Evolutionary conservation across 768 basidiomycete species (phyloP).

Genomic region (Hysterangium stoloniferum): DNA sequence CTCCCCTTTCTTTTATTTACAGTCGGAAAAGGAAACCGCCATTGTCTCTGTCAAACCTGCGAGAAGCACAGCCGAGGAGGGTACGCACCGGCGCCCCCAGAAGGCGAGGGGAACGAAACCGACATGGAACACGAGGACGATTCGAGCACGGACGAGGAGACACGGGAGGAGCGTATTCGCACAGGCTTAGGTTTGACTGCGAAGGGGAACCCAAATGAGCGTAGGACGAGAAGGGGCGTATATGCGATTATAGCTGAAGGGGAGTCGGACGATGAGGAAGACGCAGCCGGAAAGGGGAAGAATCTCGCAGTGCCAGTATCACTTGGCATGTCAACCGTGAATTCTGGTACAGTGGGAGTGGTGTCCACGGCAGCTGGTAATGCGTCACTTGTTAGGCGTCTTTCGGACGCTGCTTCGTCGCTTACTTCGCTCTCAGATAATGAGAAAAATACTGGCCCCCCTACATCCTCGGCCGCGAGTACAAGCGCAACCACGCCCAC

Average conservation of each 20-base stretch:
- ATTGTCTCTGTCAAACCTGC: slow-evolving; percentile 83
- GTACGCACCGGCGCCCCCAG: slow-evolving; percentile 43
- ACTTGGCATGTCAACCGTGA: neutral
- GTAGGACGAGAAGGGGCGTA: slow-evolving; percentile 74
- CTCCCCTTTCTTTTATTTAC: slow-evolving; percentile 15
- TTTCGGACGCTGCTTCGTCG: slow-evolving; percentile 6
- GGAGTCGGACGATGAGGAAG: slow-evolving; percentile 52
- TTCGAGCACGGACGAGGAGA: slow-evolving; percentile 36
- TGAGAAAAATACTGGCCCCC: too few relatives aligned
- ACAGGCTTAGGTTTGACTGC: slow-evolving; percentile 14
- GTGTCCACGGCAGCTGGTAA: slow-evolving; percentile 71
- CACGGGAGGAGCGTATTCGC: slow-evolving; percentile 7
- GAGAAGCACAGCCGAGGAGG: slow-evolving; percentile 70
- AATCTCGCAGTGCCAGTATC: slow-evolving; percentile 22
- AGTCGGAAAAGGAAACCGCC: slow-evolving; percentile 64
- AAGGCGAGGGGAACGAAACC: slow-evolving; percentile 20
- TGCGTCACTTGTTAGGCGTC: slow-evolving; percentile 17
- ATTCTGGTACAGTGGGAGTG: slow-evolving; percentile 47
- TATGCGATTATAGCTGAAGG: slow-evolving; percentile 61
- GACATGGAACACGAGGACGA: slow-evolving; percentile 45
- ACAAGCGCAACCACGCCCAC: too few relatives aligned
- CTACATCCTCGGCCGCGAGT: too few relatives aligned
- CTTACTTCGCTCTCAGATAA: slow-evolving; percentile 9
- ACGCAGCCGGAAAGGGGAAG: slow-evolving; percentile 46
- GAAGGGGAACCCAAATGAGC: slow-evolving; percentile 62